phyloP scores from a whole-genome alignment of 169 alveolate genomes.

The Cyclospora cayetanensis region DNA sequence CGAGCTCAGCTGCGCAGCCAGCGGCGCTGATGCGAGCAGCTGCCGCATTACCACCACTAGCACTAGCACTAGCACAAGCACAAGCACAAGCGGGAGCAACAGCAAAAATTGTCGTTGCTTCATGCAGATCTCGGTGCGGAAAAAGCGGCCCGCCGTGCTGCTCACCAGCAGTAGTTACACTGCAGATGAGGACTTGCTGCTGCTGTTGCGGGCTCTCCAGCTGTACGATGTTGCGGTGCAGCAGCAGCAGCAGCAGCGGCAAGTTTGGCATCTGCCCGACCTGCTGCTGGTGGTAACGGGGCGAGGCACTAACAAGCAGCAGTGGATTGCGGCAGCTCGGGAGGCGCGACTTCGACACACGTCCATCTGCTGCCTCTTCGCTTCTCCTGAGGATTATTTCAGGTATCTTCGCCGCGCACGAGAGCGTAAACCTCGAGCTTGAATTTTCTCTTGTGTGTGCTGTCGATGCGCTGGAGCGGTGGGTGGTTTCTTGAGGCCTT shows the following conservation, averaged over 20 bases:
- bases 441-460: too few relatives aligned
- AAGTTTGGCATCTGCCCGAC: slow-evolving; percentile 67
- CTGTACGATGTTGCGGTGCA: slow-evolving; percentile 53
- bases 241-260: not conserved
- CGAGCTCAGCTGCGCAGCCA: not conserved
- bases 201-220: slow-evolving; percentile 79
- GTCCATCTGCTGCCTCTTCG: slow-evolving; percentile 87
- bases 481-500: too few relatives aligned
- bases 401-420: too few relatives aligned
- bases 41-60: not conserved
- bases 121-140: slow-evolving; percentile 18
- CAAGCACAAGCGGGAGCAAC: not conserved
- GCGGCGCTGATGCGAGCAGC: too few relatives aligned
- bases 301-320: slow-evolving; percentile 86
- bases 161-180: slow-evolving; percentile 93
- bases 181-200: slow-evolving; percentile 88
- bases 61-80: not conserved
- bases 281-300: slow-evolving; percentile 87
- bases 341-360: slow-evolving; percentile 76
- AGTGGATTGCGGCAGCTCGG: slow-evolving; percentile 77
- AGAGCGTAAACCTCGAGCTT: too few relatives aligned
- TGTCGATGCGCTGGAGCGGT: too few relatives aligned
- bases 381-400: slow-evolving; percentile 91
- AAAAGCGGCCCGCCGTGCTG: slow-evolving; percentile 85
- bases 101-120: not conserved